Evolutionary conservation across 2,329 filamentous ascomycete genomes (phyloP), one percentile per base, ranked within the genome.

Genomic region (Lecanosticta acicola): DNA sequence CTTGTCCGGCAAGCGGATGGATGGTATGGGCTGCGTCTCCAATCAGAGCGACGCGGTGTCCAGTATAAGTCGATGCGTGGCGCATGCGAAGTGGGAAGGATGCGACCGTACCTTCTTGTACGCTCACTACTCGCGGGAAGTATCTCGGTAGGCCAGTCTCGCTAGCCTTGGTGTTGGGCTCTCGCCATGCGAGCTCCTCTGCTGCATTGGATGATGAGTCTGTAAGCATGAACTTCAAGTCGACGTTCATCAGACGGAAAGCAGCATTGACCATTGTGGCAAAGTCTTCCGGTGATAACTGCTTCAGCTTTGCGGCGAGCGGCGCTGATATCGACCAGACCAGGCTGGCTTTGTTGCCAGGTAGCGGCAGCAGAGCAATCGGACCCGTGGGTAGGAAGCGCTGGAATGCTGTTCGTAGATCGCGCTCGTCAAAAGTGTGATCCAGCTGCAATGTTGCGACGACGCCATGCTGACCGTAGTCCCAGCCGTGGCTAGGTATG

Each of bases 1-100:
- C 93, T 67, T 97, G 93, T 1, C 93, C 93, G 1, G 88, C 93
- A 3, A 98, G 81, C 0, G 93, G 93, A 66, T 98, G 93, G 54
- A 95, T 83, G 1, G 90, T 94, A 66, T 98, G 93, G 5, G 93
- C 93, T 1, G 93, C 93, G 56, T 98, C 93, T 50, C 93, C 93
- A 29, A 98, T 81, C 1, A 98, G 78, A 1, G 90, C 93, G 7
- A 96, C 75, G n/a, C 93, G 84, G 60, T 95, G 88, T 32, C 83
- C 85, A 34, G 87, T 85, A 64, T 98, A 98, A 1, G 87, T 88
- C 61, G 94, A 87, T n/a, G 91, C 90, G 65, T 98, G 93, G 20
- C 90, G 83, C 72, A 97, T 76, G 62, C 85, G 87, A 14, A 98
- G 78, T 0, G 93, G 93, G 68, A 98, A 98, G 0, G 87, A 90